A percentile compares a stretch with the other conserved stretches of the same genome.
phyloP scores from a whole-genome alignment of 75 land plant species.

The Larix kaempferi region DNA sequence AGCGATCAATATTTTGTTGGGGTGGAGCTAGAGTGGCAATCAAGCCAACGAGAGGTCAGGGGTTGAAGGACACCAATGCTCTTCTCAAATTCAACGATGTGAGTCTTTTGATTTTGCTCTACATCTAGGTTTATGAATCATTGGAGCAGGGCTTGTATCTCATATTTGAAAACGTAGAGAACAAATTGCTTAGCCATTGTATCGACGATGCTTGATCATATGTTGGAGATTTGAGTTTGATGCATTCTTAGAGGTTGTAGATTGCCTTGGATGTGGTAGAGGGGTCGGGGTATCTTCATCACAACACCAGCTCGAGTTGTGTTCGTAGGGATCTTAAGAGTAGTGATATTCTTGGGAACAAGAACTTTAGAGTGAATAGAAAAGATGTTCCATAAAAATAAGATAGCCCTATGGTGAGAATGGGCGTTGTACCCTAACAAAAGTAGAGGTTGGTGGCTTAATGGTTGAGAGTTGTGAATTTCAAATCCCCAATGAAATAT shows the following conservation, averaged over 20 bases:
- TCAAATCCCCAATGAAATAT: too few species aligned
- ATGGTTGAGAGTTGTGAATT: too few species aligned
- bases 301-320: slow-evolving; percentile 39
- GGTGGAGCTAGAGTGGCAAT: slow-evolving; percentile 47
- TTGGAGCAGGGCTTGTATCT: slow-evolving; percentile 24
- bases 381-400: too few species aligned
- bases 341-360: slow-evolving; percentile 60
- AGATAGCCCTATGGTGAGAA: too few species aligned
- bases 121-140: slow-evolving; percentile 37
- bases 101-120: slow-evolving; percentile 48
- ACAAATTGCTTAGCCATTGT: slow-evolving; percentile 57
- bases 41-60: slow-evolving; percentile 55
- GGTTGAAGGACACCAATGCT: slow-evolving; percentile 40
- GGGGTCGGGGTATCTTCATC: slow-evolving; percentile 61
- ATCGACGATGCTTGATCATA: slow-evolving; percentile 20
- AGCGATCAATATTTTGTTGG: slow-evolving; percentile 46
- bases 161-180: slow-evolving; percentile 48
- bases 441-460: too few species aligned
- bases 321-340: slow-evolving; percentile 67
- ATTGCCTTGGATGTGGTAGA: slow-evolving; percentile 60
- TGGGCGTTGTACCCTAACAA: too few species aligned
- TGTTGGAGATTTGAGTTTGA: slow-evolving; percentile 22
- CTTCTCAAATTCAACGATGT: slow-evolving; percentile 50
- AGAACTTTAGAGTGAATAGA: slow-evolving; percentile 50
- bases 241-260: slow-evolving; percentile 46